Evolutionary conservation across 306 rosid genomes (phyloP).

Genomic region (Castanospermum australe): DNA sequence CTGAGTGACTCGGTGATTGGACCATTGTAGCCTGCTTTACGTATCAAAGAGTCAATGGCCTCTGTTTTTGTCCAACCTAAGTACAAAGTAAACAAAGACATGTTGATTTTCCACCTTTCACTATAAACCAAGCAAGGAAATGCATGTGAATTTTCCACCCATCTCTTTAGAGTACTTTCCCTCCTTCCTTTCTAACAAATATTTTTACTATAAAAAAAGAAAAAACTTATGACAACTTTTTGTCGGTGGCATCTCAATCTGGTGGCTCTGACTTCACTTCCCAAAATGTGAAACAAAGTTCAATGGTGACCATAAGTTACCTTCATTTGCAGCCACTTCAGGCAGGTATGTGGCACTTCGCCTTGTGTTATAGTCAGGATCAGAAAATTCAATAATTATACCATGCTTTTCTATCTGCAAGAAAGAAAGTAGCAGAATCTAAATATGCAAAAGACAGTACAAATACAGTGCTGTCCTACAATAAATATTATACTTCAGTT

Average conservation of each 20-base stretch:
- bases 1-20: conserved; percentile 62
- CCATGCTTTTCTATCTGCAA: conserved; percentile 95
- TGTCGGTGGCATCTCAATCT: too few relatives aligned
- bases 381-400: conserved; percentile 86
- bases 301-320: conserved; percentile 37
- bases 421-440: conserved; percentile 21
- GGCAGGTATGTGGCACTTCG: conserved; percentile 98
- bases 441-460: neutral
- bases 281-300: conserved; percentile 5
- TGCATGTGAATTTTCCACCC: neutral
- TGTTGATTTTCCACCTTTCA: too few relatives aligned
- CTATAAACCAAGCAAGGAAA: too few relatives aligned
- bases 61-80: conserved; percentile 85
- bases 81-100: conserved; percentile 30
- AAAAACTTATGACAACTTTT: neutral
- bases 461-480: neutral
- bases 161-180: neutral
- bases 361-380: conserved; percentile 76
- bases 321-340: conserved; percentile 95
- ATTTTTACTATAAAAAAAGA: neutral
- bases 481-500: neutral
- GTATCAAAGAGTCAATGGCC: conserved; percentile 91
- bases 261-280: neutral
- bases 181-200: neutral
- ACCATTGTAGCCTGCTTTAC: conserved; percentile 84